A percentile compares a stretch with the other conserved stretches of the same genome.
These are phyloP conservation scores for Taiozyma onychis DNA, from an alignment of 1,139 yeast genomes.

Conservation along the genomic window DNA sequence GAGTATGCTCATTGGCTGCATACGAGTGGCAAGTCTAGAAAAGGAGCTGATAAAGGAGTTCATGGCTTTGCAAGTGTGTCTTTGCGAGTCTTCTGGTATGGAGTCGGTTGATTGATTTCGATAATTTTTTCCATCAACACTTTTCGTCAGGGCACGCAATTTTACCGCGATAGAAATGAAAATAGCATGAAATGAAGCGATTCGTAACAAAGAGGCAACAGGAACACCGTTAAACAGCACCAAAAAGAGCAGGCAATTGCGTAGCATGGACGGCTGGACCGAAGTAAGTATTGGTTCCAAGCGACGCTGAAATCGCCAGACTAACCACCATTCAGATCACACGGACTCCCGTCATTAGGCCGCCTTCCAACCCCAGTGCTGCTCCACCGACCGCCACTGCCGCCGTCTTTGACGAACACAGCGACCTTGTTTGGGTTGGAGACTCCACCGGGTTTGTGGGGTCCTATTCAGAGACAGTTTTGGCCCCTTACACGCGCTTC, in stretches of 20 bases:
- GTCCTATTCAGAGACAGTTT: conserved; percentile 37
- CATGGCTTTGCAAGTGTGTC: conserved; percentile 7
- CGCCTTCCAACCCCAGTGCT: conserved; percentile 14
- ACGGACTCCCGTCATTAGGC: conserved; percentile 18
- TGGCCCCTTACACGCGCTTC: conserved; percentile 44
- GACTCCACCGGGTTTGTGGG: conserved; percentile 46
- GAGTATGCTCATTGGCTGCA: conserved; percentile 16
- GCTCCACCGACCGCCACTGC: conserved; percentile 13
- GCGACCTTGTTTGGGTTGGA: conserved; percentile 86
- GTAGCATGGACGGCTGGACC: conserved; percentile 21
- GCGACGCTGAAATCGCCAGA: not conserved
- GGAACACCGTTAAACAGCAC: not conserved
- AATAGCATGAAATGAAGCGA: not conserved
- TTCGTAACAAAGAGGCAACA: not conserved
- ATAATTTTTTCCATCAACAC: not conserved
- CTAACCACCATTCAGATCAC: conserved; percentile 7
- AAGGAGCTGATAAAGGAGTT: conserved; percentile 17
- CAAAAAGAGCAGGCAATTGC: not conserved
- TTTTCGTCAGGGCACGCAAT: not conserved
- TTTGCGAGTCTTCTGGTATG: not conserved
- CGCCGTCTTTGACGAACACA: conserved; percentile 55
- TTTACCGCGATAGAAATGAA: not conserved
- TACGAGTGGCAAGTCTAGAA: conserved; percentile 12
- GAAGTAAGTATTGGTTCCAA: conserved; percentile 13
- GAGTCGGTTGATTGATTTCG: not conserved